Base-by-base conservation (phyloP, 805 yeast genomes). In the Hanseniaspora pseudoguilliermondii region DNA sequence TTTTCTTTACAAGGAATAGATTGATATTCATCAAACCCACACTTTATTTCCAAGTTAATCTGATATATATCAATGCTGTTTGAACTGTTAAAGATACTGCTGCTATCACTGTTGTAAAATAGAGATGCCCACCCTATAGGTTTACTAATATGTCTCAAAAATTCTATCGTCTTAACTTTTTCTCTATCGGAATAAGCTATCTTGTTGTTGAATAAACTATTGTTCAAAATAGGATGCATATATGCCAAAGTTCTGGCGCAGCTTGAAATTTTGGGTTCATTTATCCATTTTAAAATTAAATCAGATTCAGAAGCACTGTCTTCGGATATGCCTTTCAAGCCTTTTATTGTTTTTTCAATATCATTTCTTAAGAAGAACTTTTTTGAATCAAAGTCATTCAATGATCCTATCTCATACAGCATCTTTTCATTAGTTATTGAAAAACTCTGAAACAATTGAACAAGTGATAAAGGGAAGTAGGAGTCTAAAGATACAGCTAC, bases 101-200 rank as follows among this genome's bases (percentile, higher is more conserved):
- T 27, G 9, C 2, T 27, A 27, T 53, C 48, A n/a, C 29, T 18
- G 16, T 20, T 36, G 32, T 38, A 41, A 13, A 40, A n/a, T 21
- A 54, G 9, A 4, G 27, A 35, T 4, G 52, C 52, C 52, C 52
- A 54, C 2, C 57, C 57, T 8, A 54, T 34, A 4, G 57, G 48
- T 34, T 47, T 54, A 16, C 47, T 10, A 16, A 54, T 41, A 16
- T 54, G 57, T 34, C 39, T 47, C n/a, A 47, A 34, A 46, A 53
- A 53, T 16, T 27, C 34, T 16, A 27, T 29, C 8, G 48, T 23
- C 21, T 53, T 53, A 5, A 53, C 43, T 23, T 29, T 18, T 46
- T 53, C 56, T 21, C 56, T 53, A 5, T 53, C 50, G 13, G 46
- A n/a, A 39, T 53, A 53, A 7, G 9, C 32, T 1, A 43, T 39